Conservation (phyloP, 352 stramenopile genomes). For the Phytophthora hybrid region DNA sequence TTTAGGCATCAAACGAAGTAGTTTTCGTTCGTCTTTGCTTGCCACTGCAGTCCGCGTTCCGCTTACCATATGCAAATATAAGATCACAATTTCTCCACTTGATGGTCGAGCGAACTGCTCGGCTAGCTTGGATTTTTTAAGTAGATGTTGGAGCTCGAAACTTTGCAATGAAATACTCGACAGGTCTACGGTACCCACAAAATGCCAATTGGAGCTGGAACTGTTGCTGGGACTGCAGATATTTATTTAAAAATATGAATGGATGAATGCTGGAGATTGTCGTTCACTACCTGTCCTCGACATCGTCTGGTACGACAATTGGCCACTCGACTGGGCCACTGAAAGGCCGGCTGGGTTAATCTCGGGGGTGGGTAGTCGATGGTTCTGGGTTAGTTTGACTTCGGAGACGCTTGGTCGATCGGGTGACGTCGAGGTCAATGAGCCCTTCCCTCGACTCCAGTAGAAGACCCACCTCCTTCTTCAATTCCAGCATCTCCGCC, state of each 20-base stretch:
- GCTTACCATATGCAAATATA: slow-evolving; percentile 11
- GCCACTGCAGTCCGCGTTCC: slow-evolving; percentile 2
- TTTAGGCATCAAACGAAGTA: slow-evolving; percentile 8
- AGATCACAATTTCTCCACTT: not conserved
- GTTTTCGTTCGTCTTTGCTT: slow-evolving; percentile 1
- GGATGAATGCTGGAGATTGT: no score
- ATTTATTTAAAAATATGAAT: no score
- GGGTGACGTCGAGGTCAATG: not conserved
- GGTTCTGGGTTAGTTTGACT: not conserved
- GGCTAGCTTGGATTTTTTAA: not conserved
- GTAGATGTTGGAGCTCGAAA: not conserved
- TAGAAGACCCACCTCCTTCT: not conserved
- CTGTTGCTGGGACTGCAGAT: no score
- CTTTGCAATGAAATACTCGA: not conserved
- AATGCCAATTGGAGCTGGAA: no score
- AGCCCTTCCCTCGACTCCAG: not conserved
- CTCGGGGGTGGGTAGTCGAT: not conserved
- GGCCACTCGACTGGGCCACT: not conserved
- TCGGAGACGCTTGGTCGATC: not conserved
- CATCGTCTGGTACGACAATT: no score
- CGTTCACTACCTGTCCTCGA: no score
- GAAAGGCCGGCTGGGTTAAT: not conserved
- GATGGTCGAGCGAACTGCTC: no score
- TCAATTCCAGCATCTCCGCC: not conserved
- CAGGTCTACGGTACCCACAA: no score